A percentile compares a stretch with the other conserved stretches of the same genome.
Conservation (phyloP, 1,284 basidiomycete genomes). For the Cutaneotrichosporon mucoides region DNA sequence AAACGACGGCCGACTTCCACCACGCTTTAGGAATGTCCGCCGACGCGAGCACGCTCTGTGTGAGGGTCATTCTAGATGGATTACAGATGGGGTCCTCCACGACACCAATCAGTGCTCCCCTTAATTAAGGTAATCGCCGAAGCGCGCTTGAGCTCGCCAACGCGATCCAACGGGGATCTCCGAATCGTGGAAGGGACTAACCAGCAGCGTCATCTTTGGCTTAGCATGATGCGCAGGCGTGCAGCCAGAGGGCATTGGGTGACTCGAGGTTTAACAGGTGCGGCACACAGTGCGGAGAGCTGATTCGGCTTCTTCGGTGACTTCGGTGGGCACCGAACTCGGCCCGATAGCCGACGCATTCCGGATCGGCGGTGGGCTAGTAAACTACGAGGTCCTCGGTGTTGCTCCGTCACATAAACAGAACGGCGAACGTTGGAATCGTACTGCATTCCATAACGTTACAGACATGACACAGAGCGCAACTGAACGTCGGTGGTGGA, state of each 20-base stretch:
- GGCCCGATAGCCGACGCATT: neutral
- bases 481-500: constrained; percentile 12
- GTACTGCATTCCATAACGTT: neutral
- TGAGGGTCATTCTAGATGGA: neutral
- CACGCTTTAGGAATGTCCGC: constrained; percentile 40
- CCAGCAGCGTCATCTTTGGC: no score
- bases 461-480: neutral
- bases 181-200: neutral
- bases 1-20: constrained; percentile 65
- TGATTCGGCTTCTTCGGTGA: neutral
- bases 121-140: no score
- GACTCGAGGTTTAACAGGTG: no score
- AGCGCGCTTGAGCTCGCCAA: neutral
- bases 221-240: neutral
- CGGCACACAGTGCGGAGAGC: no score
- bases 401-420: neutral
- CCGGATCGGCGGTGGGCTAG: no score
- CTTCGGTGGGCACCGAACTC: neutral
- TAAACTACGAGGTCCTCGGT: neutral
- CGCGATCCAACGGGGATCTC: neutral
- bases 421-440: no score
- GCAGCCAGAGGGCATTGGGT: no score
- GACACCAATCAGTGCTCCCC: neutral
- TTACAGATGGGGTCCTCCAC: neutral
- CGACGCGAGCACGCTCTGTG: neutral